phyloP scores from a whole-genome alignment of 306 rosid genomes.

The Gleditsia sinensis region DNA sequence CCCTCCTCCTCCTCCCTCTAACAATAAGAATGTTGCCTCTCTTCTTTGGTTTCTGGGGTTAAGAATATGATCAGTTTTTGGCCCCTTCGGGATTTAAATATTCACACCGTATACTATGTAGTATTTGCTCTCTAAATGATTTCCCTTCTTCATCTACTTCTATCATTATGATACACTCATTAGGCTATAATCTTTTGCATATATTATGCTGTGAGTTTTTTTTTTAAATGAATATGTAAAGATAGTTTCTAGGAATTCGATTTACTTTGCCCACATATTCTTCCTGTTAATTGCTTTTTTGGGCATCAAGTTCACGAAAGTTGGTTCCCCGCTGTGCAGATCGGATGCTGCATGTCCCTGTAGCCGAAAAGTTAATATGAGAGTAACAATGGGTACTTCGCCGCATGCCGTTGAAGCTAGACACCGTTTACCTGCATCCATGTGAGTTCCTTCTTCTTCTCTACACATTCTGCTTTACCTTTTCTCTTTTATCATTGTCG shows the following conservation, averaged over 20 bases:
- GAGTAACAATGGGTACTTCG: slow-evolving; percentile 71
- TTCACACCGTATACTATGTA: not conserved
- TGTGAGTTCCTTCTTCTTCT: slow-evolving; percentile 54
- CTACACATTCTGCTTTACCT: not conserved
- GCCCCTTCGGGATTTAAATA: not conserved
- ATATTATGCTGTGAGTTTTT: not conserved
- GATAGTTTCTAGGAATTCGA: not conserved
- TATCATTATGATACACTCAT: not conserved
- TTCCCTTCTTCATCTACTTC: not conserved
- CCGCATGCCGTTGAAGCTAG: slow-evolving; percentile 64
- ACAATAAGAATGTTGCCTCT: not conserved
- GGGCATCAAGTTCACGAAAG: not conserved
- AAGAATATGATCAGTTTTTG: not conserved
- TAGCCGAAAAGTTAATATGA: slow-evolving; percentile 40
- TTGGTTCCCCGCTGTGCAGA: slow-evolving; percentile 23
- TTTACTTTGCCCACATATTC: not conserved
- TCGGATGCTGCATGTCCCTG: slow-evolving; percentile 49
- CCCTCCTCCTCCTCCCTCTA: slow-evolving; percentile 12
- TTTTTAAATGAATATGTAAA: not conserved
- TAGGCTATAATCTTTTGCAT: not conserved
- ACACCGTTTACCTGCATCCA: slow-evolving; percentile 68
- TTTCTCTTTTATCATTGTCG: not conserved
- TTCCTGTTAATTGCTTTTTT: not conserved
- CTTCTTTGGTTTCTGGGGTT: slow-evolving; percentile 2
- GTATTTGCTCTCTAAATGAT: not conserved